These are phyloP conservation scores for Dryadomyces quercivorus DNA, from an alignment of 2,329 filamentous ascomycete species.

Conservation along the genomic window DNA sequence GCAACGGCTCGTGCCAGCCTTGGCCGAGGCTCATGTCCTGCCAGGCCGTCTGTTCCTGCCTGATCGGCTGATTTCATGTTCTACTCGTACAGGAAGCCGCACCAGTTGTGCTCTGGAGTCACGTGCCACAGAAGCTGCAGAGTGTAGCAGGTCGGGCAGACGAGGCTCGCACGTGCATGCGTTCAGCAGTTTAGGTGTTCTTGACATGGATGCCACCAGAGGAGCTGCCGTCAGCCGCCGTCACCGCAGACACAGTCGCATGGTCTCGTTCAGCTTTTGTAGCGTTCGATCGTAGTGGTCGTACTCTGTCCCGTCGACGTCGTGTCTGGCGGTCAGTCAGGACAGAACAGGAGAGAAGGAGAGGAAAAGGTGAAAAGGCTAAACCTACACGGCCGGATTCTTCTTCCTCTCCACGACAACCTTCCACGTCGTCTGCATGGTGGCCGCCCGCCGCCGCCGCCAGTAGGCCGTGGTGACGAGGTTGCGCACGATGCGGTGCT, in stretches of 20 bases:
- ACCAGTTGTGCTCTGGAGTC: too few relatives aligned
- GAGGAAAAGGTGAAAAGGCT: neutral
- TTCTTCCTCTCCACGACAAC: neutral
- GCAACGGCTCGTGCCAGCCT: neutral
- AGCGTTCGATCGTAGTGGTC: conserved; percentile 58
- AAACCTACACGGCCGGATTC: neutral
- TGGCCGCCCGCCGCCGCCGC: conserved; percentile 16
- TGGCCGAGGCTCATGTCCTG: neutral
- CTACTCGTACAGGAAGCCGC: too few relatives aligned
- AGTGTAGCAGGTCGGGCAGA: neutral
- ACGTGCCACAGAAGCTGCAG: too few relatives aligned
- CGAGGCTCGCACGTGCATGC: neutral
- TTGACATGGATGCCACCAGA: too few relatives aligned
- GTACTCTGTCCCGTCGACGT: conserved; percentile 26
- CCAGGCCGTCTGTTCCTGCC: neutral
- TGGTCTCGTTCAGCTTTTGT: conserved; percentile 60
- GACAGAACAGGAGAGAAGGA: neutral
- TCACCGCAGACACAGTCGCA: conserved; percentile 53
- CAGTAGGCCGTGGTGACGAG: conserved; percentile 40
- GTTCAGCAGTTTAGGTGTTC: too few relatives aligned
- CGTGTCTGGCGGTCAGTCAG: neutral
- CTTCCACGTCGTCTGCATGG: conserved; percentile 17
- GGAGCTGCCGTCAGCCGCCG: too few relatives aligned
- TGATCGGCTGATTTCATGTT: neutral
- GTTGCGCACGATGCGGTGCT: conserved; percentile 62